Evolutionary conservation across 2,329 filamentous ascomycete genomes (phyloP).

Genomic region (Hypomyces rosellus): DNA sequence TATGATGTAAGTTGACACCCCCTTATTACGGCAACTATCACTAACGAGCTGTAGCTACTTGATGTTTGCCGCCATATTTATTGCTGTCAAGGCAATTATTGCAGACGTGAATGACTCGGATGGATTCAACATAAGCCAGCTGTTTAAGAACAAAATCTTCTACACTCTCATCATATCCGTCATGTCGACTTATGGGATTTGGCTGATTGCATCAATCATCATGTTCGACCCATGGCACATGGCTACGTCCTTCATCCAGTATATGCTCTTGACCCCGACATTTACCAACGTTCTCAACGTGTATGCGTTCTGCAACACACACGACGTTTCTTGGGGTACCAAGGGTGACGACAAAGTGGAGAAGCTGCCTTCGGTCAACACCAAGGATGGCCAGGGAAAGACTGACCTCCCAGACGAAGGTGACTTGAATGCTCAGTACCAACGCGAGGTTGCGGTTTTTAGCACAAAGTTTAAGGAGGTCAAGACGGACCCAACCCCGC

Average conservation of each 20-base stretch:
- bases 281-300: constrained; percentile 99
- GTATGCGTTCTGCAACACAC: constrained; percentile 97
- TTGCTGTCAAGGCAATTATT: constrained; percentile 82
- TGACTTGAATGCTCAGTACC: constrained; percentile 92
- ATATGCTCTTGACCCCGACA: constrained; percentile 87
- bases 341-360: constrained; percentile 97
- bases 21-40: neutral
- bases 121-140: constrained; percentile 61
- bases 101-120: constrained; percentile 53
- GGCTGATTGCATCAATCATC: constrained; percentile 82
- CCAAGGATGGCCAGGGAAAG: constrained; percentile 85
- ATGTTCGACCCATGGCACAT: constrained; percentile 99
- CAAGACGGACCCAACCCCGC: constrained; percentile 51
- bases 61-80: constrained; percentile 90
- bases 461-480: constrained; percentile 67
- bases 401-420: constrained; percentile 93
- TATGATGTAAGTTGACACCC: constrained; percentile 64
- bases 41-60: constrained; percentile 57
- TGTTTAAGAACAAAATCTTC: constrained; percentile 86
- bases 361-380: constrained; percentile 78
- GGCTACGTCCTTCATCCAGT: constrained; percentile 92
- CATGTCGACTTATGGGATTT: constrained; percentile 86
- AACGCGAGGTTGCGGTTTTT: constrained; percentile 73
- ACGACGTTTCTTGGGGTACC: constrained; percentile 96
- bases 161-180: constrained; percentile 91